Percentiles rank a stretch among this genome's conserved stretches.
Evolutionary conservation across 2,329 filamentous ascomycete species (phyloP).

Genomic region (Ophiocordyceps camponoti-leonardi): DNA sequence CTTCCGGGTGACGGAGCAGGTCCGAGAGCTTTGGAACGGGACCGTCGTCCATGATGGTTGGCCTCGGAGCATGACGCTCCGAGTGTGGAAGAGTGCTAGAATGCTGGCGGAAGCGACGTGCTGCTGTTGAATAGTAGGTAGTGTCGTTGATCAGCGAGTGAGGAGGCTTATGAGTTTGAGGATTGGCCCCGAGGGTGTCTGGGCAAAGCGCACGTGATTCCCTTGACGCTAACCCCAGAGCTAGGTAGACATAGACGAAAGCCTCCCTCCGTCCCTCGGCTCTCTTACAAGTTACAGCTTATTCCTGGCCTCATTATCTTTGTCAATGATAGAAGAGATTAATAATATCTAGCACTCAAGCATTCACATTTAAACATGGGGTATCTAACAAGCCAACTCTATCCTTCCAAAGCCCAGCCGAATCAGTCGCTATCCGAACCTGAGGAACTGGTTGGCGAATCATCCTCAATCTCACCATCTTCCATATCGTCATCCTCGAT

Average conservation of each 20-base stretch:
- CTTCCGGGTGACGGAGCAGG: conserved; percentile 85
- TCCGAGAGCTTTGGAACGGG: conserved; percentile 71
- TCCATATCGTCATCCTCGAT: conserved; percentile 11
- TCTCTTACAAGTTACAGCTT: no score
- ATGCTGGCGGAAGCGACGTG: background rate
- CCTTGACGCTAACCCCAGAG: no score
- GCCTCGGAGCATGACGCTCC: background rate
- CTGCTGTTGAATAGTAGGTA: no score
- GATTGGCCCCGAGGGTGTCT: no score
- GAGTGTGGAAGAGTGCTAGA: background rate
- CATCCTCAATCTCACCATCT: conserved; percentile 6
- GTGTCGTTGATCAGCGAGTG: no score
- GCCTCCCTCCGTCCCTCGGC: no score
- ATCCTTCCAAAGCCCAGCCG: background rate
- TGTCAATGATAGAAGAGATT: no score
- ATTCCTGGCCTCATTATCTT: no score
- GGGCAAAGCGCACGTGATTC: no score
- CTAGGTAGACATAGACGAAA: no score
- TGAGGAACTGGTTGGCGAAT: conserved; percentile 23
- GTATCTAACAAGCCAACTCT: background rate
- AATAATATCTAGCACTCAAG: no score
- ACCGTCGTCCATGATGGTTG: conserved; percentile 31
- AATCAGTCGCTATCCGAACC: conserved; percentile 16
- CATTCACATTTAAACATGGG: background rate
- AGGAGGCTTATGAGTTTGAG: no score